Percentiles rank a stretch among this genome's conserved stretches.
phyloP scores from a whole-genome alignment of 2,329 filamentous ascomycete species.

The Huntiella decipiens region DNA sequence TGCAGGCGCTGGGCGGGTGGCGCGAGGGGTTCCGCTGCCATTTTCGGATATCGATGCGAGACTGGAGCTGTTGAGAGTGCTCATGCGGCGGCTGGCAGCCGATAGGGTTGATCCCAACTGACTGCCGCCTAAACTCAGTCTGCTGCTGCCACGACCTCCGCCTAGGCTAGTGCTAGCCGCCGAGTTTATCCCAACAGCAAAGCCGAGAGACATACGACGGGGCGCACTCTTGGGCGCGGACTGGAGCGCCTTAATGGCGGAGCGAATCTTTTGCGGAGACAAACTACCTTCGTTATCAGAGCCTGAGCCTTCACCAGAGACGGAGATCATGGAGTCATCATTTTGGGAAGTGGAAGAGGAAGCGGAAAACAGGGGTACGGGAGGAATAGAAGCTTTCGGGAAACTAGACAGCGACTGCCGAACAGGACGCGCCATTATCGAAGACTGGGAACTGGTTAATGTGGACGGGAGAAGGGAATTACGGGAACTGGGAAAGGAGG shows the following conservation, averaged over 20 bases:
- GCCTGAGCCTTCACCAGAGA: slow-evolving; percentile 7
- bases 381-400: neutral
- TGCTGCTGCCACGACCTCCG: neutral
- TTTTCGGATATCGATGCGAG: slow-evolving; percentile 31
- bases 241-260: slow-evolving; percentile 9
- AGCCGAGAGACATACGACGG: slow-evolving; percentile 9
- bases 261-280: slow-evolving; percentile 11
- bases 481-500: neutral
- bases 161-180: neutral
- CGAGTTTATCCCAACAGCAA: neutral
- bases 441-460: neutral
- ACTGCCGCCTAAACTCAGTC: neutral
- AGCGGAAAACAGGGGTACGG: neutral
- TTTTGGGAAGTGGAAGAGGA: slow-evolving; percentile 2
- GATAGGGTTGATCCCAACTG: neutral
- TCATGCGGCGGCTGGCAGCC: neutral
- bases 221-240: neutral
- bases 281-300: slow-evolving; percentile 12
- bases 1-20: neutral
- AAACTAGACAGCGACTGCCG: neutral
- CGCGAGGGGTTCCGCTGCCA: slow-evolving; percentile 19
- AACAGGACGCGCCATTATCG: neutral
- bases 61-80: slow-evolving; percentile 18
- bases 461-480: neutral
- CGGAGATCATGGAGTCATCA: neutral